Evolutionary conservation across 176 grass and related monocot species (phyloP), one percentile per base, ranked within the genome.

Genomic region (Aegilops bicornis): DNA sequence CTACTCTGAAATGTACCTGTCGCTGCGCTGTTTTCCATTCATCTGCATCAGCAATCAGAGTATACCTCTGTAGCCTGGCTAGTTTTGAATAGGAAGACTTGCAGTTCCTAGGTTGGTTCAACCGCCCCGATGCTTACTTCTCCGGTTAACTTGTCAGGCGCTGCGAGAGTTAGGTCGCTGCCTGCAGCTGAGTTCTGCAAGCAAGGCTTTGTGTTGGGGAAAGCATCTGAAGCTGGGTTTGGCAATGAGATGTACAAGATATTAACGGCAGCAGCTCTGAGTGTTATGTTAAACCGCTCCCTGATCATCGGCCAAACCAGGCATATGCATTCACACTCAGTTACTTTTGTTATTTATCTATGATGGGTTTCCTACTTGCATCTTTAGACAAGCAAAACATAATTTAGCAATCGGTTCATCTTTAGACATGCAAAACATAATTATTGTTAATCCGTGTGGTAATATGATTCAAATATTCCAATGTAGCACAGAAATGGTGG

Each of bases 241-340:
- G 96, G 93, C 30, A 98, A 98, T 86, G 96, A 98, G 81, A 98
- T 95, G 91, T 98, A 98, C 90, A 98, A 94, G 80, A 98, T 98
- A 73, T 87, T 95, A 78, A 94, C 93, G 39, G 90, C 91, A 64
- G 91, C 86, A 86, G 96, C 96, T 24, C 84, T 98, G 77, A 95
- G 93, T 86, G 76, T 98, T 73, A 95, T 98, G 91, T 87, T 98
- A 78, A 98, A 98, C 67, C 86, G 96, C 11, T 98, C 93, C 85
- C 87, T 98, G 58, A 95, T 98, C 93, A 94, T 98, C 67, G 90
- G 96, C 50, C 96, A 98, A 87, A 98, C 90, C 88, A 98, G 96
- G 96, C 86, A 95, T 95, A 91, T 88, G 69, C 45, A 85, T 89
- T 85, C 84, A 79, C 81, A 68, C 86, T 75, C 74, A 84, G 67